These are phyloP conservation scores for Didymella lethalis DNA, from an alignment of 2,329 filamentous ascomycete species.

Conservation along the genomic window DNA sequence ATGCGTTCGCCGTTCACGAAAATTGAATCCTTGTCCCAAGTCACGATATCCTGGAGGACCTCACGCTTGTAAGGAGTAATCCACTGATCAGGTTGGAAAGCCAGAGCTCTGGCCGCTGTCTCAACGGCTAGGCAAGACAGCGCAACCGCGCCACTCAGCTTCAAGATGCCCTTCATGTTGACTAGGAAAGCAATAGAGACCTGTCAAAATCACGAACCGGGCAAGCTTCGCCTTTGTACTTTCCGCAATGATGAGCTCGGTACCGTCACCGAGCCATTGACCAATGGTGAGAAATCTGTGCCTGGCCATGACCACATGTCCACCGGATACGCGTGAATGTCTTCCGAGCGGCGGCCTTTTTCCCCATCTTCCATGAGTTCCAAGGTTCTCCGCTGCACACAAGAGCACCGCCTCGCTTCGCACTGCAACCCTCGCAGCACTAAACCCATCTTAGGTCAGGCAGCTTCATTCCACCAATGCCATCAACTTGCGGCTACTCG, in stretches of 20 bases:
- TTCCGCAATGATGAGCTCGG: constrained; percentile 1
- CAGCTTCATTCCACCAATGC: constrained; percentile 20
- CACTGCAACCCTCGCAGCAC: constrained; percentile 18
- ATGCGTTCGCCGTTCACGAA: constrained; percentile 74
- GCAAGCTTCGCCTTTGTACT: constrained; percentile 16
- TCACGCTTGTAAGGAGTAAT: constrained; percentile 60
- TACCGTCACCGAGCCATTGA: constrained; percentile 7
- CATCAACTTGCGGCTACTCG: constrained; percentile 10
- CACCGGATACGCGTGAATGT: constrained; percentile 22
- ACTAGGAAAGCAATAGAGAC: constrained; percentile 8
- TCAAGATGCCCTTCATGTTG: constrained; percentile 32
- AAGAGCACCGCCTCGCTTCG: constrained; percentile 9
- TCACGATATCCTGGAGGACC: constrained; percentile 66
- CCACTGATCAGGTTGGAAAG: constrained; percentile 58
- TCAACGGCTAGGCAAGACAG: constrained; percentile 55
- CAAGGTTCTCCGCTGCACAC: constrained; percentile 4
- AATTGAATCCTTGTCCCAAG: constrained; percentile 76
- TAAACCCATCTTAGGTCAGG: constrained; percentile 2
- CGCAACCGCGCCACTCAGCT: constrained; percentile 35
- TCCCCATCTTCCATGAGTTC: constrained; percentile 10
- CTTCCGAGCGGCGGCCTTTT: constrained; percentile 16
- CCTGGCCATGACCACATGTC: constrained; percentile 22
- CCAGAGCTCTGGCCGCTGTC: constrained; percentile 58
- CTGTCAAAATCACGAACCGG: background rate
- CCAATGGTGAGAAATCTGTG: constrained; percentile 11